A percentile compares a stretch with the other conserved stretches of the same genome.
These are phyloP conservation scores for Seiridium unicorne DNA, from an alignment of 2,329 filamentous ascomycete species.

Conservation along the genomic window DNA sequence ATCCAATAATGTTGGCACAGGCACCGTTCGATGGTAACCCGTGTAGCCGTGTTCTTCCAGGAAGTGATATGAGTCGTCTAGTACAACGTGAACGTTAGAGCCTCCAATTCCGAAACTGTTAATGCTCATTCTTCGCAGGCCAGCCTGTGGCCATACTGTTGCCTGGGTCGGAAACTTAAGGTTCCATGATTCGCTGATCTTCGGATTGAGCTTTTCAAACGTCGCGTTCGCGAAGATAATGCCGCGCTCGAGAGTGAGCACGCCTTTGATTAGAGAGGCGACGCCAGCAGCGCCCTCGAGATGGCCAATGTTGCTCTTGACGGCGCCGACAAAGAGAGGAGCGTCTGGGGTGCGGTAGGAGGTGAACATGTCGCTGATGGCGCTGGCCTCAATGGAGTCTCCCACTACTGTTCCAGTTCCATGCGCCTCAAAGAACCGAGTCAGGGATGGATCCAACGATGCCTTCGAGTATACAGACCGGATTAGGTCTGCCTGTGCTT, in stretches of 20 bases:
- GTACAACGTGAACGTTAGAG: no score
- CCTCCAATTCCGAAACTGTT: no score
- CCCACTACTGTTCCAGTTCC: conserved; percentile 35
- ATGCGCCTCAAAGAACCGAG: not conserved
- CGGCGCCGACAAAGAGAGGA: conserved; percentile 10
- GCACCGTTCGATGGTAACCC: no score
- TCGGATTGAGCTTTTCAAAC: conserved; percentile 14
- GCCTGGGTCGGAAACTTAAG: no score
- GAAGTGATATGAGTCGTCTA: no score
- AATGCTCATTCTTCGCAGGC: no score
- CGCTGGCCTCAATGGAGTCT: conserved; percentile 37
- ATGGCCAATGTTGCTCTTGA: conserved; percentile 20
- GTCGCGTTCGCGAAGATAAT: conserved; percentile 12
- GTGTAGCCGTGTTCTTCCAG: no score
- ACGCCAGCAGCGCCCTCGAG: conserved; percentile 14
- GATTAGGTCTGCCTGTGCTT: not conserved
- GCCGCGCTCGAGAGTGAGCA: conserved; percentile 10
- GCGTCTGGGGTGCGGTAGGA: not conserved
- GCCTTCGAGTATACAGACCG: not conserved
- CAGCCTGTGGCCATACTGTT: no score
- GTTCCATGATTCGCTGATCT: conserved; percentile 6
- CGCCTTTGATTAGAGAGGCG: conserved; percentile 15
- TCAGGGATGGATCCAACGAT: not conserved
- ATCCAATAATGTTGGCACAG: no score
- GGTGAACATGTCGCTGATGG: conserved; percentile 20